These are phyloP conservation scores for Saksenaea vasiformis DNA, from an alignment of 371 early-diverging fungal species.

Conservation along the genomic window DNA sequence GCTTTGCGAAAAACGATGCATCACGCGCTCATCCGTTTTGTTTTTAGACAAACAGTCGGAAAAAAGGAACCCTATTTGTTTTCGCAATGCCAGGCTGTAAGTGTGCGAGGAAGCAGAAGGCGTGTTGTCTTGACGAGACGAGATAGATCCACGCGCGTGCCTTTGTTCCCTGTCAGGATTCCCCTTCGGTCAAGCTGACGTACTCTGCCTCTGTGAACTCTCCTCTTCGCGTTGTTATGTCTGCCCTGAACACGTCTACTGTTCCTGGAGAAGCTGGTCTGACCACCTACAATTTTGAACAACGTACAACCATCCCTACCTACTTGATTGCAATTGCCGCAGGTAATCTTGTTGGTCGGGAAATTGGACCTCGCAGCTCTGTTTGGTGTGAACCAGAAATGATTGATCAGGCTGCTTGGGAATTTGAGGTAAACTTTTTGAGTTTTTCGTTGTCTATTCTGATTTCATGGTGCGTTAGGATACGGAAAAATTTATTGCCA, in stretches of 20 bases:
- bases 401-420: constrained; percentile 89
- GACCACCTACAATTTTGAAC: constrained; percentile 68
- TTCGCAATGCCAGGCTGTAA: constrained; percentile 91
- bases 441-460: background rate
- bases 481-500: constrained; percentile 85
- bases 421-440: constrained; percentile 67
- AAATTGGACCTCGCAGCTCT: constrained; percentile 89
- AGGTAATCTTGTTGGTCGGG: constrained; percentile 79
- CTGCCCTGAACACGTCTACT: constrained; percentile 36
- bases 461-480: constrained; percentile 36
- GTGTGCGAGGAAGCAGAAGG: background rate
- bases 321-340: constrained; percentile 95
- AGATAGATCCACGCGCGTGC: constrained; percentile 91
- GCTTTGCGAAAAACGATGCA: background rate
- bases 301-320: constrained; percentile 78
- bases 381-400: constrained; percentile 97
- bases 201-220: constrained; percentile 81
- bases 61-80: constrained; percentile 94
- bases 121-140: background rate
- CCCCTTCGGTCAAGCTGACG: constrained; percentile 90
- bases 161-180: constrained; percentile 90
- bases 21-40: background rate
- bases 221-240: constrained; percentile 51
- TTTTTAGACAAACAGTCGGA: constrained; percentile 85
- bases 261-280: constrained; percentile 45